phyloP scores from a whole-genome alignment of 169 alveolate genomes.

The Eimeria necatrix region DNA sequence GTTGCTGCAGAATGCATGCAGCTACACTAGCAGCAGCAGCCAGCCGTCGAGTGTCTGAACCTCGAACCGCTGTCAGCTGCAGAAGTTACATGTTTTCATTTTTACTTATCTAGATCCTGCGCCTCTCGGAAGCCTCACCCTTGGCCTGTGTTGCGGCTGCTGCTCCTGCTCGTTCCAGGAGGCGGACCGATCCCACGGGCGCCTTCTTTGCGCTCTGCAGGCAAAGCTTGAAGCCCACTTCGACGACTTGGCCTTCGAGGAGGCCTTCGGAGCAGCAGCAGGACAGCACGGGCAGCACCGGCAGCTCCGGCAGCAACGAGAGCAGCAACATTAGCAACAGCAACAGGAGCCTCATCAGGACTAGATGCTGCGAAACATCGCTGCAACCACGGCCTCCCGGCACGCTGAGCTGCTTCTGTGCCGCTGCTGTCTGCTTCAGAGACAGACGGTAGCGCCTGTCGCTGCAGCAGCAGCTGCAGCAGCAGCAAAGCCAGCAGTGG shows the following conservation, averaged over 20 bases:
- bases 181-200: background rate
- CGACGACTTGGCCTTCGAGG: too few species aligned
- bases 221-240: background rate
- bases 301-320: background rate
- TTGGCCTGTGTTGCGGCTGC: background rate
- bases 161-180: background rate
- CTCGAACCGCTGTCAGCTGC: too few species aligned
- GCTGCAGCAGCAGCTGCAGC: constrained; percentile 2
- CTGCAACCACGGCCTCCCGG: background rate
- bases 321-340: background rate
- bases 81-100: background rate
- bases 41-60: background rate
- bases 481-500: background rate
- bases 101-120: background rate
- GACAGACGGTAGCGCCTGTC: background rate
- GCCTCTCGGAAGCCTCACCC: background rate
- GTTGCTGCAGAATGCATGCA: background rate
- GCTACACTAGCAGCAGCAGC: constrained; percentile 56
- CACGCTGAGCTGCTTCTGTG: background rate
- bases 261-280: constrained; percentile 44
- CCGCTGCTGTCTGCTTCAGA: constrained; percentile 19
- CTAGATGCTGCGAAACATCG: constrained; percentile 42
- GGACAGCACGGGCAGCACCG: background rate
- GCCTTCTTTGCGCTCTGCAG: background rate
- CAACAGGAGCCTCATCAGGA: constrained; percentile 27